These are phyloP conservation scores for Trichophyton benhamiae DNA, from an alignment of 2,329 filamentous ascomycete genomes.

Conservation along the genomic window DNA sequence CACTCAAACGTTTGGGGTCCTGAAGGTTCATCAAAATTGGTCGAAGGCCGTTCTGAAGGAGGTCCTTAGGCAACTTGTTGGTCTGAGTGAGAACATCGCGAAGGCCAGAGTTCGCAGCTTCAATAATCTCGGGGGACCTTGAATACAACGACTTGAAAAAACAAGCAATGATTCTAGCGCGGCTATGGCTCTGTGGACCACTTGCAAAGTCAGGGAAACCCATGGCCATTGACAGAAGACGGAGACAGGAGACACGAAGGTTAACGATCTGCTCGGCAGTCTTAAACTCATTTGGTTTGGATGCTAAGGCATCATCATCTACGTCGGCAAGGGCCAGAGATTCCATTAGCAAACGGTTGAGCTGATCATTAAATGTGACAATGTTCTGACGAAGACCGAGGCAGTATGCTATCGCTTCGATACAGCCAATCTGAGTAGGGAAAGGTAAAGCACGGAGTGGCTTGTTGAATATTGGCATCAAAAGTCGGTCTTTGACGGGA, in stretches of 20 bases:
- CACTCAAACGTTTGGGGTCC: slow-evolving; percentile 78
- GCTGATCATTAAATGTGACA: slow-evolving; percentile 78
- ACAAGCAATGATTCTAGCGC: slow-evolving; percentile 67
- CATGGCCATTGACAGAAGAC: slow-evolving; percentile 85
- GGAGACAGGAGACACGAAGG: slow-evolving; percentile 83
- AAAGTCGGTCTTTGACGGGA: slow-evolving; percentile 76
- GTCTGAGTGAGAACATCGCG: slow-evolving; percentile 78
- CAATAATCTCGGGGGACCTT: slow-evolving; percentile 80
- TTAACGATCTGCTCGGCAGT: slow-evolving; percentile 93
- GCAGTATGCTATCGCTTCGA: slow-evolving; percentile 94
- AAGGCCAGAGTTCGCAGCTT: slow-evolving; percentile 81
- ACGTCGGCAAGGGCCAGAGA: slow-evolving; percentile 88
- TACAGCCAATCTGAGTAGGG: slow-evolving; percentile 90
- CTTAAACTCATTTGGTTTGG: slow-evolving; percentile 86
- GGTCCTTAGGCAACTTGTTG: slow-evolving; percentile 84
- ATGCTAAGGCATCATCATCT: slow-evolving; percentile 78
- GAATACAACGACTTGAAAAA: slow-evolving; percentile 98
- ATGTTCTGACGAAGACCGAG: slow-evolving; percentile 80
- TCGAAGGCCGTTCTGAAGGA: slow-evolving; percentile 83
- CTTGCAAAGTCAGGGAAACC: slow-evolving; percentile 83
- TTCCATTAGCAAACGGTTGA: slow-evolving; percentile 84
- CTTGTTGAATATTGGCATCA: slow-evolving; percentile 91
- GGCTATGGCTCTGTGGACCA: slow-evolving; percentile 51
- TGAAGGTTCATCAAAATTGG: slow-evolving; percentile 95
- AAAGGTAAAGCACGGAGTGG: slow-evolving; percentile 87